A percentile compares a stretch with the other conserved stretches of the same genome.
phyloP scores from a whole-genome alignment of 2,329 filamentous ascomycete genomes.

The Nakataea oryzae region DNA sequence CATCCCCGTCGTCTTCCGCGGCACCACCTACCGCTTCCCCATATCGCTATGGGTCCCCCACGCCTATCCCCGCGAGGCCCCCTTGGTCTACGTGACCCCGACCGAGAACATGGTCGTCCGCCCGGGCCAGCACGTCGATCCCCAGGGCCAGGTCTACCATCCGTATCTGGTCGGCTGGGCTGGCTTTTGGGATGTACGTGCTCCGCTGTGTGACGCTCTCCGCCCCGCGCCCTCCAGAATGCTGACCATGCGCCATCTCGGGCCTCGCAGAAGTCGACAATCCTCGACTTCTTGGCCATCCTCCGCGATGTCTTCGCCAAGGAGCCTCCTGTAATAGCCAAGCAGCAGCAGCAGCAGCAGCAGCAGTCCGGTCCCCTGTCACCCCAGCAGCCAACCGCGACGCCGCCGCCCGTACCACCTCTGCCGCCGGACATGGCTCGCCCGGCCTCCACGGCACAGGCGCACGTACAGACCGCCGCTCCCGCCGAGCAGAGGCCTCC shows the following conservation, averaged over 20 bases:
- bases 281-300: conserved; percentile 73
- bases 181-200: conserved; percentile 75
- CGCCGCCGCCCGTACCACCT: conserved; percentile 61
- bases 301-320: conserved; percentile 84
- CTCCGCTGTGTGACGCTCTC: background rate
- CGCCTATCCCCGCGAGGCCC: conserved; percentile 75
- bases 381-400: conserved; percentile 17
- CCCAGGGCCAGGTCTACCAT: conserved; percentile 89
- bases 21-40: conserved; percentile 82
- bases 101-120: conserved; percentile 81
- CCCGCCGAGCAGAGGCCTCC: conserved; percentile 27
- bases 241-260: conserved; percentile 9
- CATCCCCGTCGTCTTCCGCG: conserved; percentile 82
- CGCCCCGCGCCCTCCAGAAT: background rate
- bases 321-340: conserved; percentile 83
- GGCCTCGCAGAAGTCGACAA: conserved; percentile 58
- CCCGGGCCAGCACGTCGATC: conserved; percentile 88
- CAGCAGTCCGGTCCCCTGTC: conserved; percentile 24
- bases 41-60: conserved; percentile 90
- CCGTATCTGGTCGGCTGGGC: conserved; percentile 88
- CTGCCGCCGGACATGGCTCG: conserved; percentile 52
- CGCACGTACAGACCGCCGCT: conserved; percentile 21
- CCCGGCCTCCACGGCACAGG: conserved; percentile 22
- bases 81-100: conserved; percentile 80
- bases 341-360: conserved; percentile 36